phyloP scores from a whole-genome alignment of 2,329 filamentous ascomycete genomes.

The Dactylellina drechsleri region DNA sequence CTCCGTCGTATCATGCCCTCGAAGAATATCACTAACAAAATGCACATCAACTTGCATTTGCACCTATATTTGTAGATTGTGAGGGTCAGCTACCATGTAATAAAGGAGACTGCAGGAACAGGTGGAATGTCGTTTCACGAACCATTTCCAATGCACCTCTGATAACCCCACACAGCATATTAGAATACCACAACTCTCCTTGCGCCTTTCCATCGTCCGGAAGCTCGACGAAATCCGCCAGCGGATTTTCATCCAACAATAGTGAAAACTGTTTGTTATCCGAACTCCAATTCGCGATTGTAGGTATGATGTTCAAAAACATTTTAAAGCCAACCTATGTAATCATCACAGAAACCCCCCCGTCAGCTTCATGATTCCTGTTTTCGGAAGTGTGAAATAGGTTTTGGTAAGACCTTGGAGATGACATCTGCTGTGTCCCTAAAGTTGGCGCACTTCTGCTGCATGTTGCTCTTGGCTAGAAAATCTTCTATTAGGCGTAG shows the following conservation, averaged over 20 bases:
- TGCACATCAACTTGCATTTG: slow-evolving; percentile 99
- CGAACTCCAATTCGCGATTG: slow-evolving; percentile 92
- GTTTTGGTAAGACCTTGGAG: slow-evolving; percentile 72
- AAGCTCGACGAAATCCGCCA: slow-evolving; percentile 96
- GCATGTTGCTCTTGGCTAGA: slow-evolving; percentile 90
- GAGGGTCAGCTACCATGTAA: too few species aligned
- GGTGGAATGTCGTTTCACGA: slow-evolving; percentile 55
- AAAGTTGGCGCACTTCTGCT: slow-evolving; percentile 90
- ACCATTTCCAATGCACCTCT: slow-evolving; percentile 96
- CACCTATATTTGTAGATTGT: slow-evolving; percentile 62
- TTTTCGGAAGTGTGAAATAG: not conserved
- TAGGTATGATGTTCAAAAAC: slow-evolving; percentile 94
- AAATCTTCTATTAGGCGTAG: slow-evolving; percentile 97
- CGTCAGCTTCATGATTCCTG: not conserved
- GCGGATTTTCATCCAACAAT: slow-evolving; percentile 94
- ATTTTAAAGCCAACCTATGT: slow-evolving; percentile 95
- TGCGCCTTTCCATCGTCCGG: slow-evolving; percentile 95
- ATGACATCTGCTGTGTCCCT: slow-evolving; percentile 97
- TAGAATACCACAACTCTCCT: slow-evolving; percentile 98
- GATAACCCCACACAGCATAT: slow-evolving; percentile 92
- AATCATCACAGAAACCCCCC: slow-evolving; percentile 54
- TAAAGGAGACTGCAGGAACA: too few species aligned
- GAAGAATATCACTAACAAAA: slow-evolving; percentile 91
- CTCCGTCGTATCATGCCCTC: slow-evolving; percentile 95
- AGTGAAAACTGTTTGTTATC: slow-evolving; percentile 97